phyloP scores from a whole-genome alignment of 2,329 filamentous ascomycete genomes.

The Pseudocercospora pini-densiflorae region DNA sequence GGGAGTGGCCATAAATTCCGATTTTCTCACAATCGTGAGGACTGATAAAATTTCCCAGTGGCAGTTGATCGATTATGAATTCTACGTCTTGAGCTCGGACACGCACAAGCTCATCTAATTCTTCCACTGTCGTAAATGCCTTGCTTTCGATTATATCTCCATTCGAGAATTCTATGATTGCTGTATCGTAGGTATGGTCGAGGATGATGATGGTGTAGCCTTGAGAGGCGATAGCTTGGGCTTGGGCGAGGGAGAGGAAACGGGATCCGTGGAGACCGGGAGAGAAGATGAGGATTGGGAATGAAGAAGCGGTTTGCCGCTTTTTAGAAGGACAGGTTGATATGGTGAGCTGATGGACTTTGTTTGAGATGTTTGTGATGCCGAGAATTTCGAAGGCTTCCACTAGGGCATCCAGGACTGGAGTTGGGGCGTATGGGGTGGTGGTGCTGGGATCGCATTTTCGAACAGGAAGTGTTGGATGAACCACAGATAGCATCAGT shows the following conservation, averaged over 20 bases:
- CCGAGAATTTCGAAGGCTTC: constrained; percentile 9
- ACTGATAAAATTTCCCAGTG: no score
- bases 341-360: constrained; percentile 13
- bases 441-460: constrained; percentile 10
- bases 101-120: constrained; percentile 13
- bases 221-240: constrained; percentile 51
- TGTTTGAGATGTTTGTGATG: constrained; percentile 22
- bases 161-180: constrained; percentile 53
- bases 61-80: constrained; percentile 46
- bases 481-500: constrained; percentile 22
- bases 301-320: background rate
- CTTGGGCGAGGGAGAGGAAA: constrained; percentile 50
- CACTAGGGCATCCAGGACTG: constrained; percentile 19
- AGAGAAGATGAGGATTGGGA: constrained; percentile 47
- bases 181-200: constrained; percentile 55
- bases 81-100: constrained; percentile 39
- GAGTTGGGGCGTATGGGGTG: constrained; percentile 18
- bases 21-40: constrained; percentile 35
- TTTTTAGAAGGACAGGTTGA: constrained; percentile 9
- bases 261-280: constrained; percentile 52
- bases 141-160: constrained; percentile 41
- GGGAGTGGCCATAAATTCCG: constrained; percentile 44
- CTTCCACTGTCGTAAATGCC: constrained; percentile 20
- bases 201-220: constrained; percentile 54
- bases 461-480: constrained; percentile 11